Conservation (phyloP, 2,329 filamentous ascomycete species). For the Fusarium buxicola region DNA sequence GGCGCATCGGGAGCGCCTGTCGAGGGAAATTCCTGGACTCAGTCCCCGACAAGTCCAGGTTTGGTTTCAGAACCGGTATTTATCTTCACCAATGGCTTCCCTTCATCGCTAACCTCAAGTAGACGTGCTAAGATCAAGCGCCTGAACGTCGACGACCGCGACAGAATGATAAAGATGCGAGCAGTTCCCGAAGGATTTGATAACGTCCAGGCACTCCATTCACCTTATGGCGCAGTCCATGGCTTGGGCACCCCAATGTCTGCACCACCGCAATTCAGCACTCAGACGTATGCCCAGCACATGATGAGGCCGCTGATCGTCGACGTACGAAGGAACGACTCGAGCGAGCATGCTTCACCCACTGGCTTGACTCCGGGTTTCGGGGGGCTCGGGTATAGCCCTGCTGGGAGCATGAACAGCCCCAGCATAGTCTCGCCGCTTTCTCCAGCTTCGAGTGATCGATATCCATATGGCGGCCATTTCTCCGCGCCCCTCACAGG, state of each 20-base stretch:
- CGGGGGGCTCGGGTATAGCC: conserved; percentile 73
- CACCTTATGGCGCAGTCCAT: conserved; percentile 72
- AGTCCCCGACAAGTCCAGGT: conserved; percentile 95
- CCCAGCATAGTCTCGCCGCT: conserved; percentile 69
- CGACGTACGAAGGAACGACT: conserved; percentile 72
- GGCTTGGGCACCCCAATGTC: conserved; percentile 61
- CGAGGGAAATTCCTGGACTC: conserved; percentile 89
- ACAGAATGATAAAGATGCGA: conserved; percentile 78
- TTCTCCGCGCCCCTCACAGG: conserved; percentile 60
- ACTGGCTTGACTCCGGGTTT: conserved; percentile 76
- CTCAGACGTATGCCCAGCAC: conserved; percentile 66
- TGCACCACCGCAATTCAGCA: conserved; percentile 61
- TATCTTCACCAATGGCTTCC: not conserved
- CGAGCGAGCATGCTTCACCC: conserved; percentile 74
- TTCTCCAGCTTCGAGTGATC: conserved; percentile 65
- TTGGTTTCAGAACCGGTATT: conserved; percentile 97
- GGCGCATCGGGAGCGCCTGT: conserved; percentile 86
- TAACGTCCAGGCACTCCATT: conserved; percentile 76
- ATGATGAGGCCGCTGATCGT: conserved; percentile 76
- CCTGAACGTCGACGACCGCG: conserved; percentile 75
- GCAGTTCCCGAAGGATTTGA: conserved; percentile 78
- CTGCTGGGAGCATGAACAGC: conserved; percentile 61
- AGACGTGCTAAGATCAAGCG: conserved; percentile 80
- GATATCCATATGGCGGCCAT: conserved; percentile 65
- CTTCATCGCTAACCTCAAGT: conserved; percentile 24